Conservation (phyloP, 345 rosid genomes). For the Citrus maxima region DNA sequence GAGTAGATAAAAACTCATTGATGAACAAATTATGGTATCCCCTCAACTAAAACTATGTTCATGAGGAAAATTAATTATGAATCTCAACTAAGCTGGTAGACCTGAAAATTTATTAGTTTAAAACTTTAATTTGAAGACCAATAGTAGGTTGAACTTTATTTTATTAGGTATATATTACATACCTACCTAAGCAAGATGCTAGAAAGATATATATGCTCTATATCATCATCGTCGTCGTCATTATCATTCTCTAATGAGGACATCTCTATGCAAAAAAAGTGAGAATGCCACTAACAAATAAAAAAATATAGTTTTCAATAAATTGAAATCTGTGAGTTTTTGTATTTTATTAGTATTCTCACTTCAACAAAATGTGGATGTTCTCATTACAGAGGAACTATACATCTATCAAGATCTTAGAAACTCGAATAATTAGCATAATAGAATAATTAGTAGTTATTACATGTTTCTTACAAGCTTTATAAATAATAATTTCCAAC, state of each 20-base stretch:
- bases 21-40: not conserved
- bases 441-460: not conserved
- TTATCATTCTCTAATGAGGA: too few species aligned
- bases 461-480: not conserved
- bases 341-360: too few species aligned
- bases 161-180: not conserved
- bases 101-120: not conserved
- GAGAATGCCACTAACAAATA: too few species aligned
- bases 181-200: not conserved
- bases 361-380: too few species aligned
- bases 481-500: not conserved
- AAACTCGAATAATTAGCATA: not conserved
- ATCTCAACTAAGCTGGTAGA: slow-evolving; percentile 3
- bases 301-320: too few species aligned
- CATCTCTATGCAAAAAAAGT: too few species aligned
- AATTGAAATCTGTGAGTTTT: too few species aligned
- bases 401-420: not conserved
- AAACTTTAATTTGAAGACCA: not conserved
- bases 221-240: too few species aligned
- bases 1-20: not conserved
- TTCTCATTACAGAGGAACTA: too few species aligned
- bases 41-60: too few species aligned
- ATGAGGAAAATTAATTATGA: not conserved
- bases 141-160: slow-evolving; percentile 3
- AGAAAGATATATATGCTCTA: not conserved